Conservation (phyloP, 345 rosid genomes). For the Litchi chinensis region DNA sequence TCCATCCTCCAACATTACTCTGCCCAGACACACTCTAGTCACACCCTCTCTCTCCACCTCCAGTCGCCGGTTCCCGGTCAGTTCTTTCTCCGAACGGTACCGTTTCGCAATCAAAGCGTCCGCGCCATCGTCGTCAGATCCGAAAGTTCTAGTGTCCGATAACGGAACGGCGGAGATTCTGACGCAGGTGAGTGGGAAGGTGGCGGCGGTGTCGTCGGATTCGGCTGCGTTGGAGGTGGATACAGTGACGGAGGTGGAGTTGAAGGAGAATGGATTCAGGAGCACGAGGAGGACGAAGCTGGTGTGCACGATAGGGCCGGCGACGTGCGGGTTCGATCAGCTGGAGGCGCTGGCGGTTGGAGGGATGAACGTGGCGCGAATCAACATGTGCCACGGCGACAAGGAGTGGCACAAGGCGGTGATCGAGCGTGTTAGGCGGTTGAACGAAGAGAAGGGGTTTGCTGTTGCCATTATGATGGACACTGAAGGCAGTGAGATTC, state of each 20-base stretch:
- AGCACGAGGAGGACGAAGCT: slow-evolving; percentile 98
- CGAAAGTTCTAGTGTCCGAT: slow-evolving; percentile 50
- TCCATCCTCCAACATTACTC: slow-evolving; percentile 41
- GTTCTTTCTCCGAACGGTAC: slow-evolving; percentile 13
- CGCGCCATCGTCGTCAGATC: slow-evolving; percentile 56
- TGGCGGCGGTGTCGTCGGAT: slow-evolving; percentile 21
- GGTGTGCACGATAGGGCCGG: slow-evolving; percentile 94
- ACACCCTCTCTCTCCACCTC: slow-evolving; percentile 38
- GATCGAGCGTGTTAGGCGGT: slow-evolving; percentile 74
- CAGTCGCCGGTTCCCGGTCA: slow-evolving; percentile 35
- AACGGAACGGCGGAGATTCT: slow-evolving; percentile 50
- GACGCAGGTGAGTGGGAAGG: background rate
- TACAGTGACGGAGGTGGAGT: slow-evolving; percentile 83
- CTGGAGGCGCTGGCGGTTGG: slow-evolving; percentile 88
- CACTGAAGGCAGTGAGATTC: slow-evolving; percentile 99
- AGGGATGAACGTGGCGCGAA: slow-evolving; percentile 97
- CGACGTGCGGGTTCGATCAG: slow-evolving; percentile 85
- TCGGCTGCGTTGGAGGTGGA: slow-evolving; percentile 72
- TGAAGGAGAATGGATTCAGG: slow-evolving; percentile 99
- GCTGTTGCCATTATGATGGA: slow-evolving; percentile 99
- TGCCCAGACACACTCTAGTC: slow-evolving; percentile 36
- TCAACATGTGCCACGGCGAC: slow-evolving; percentile 97
- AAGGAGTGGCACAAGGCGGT: slow-evolving; percentile 90
- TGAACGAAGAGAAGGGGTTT: slow-evolving; percentile 93
- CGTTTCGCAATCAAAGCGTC: slow-evolving; percentile 46